A percentile compares a stretch with the other conserved stretches of the same genome.
Conservation (phyloP, 2,329 filamentous ascomycete species). For the Elsinoe ampelina region DNA sequence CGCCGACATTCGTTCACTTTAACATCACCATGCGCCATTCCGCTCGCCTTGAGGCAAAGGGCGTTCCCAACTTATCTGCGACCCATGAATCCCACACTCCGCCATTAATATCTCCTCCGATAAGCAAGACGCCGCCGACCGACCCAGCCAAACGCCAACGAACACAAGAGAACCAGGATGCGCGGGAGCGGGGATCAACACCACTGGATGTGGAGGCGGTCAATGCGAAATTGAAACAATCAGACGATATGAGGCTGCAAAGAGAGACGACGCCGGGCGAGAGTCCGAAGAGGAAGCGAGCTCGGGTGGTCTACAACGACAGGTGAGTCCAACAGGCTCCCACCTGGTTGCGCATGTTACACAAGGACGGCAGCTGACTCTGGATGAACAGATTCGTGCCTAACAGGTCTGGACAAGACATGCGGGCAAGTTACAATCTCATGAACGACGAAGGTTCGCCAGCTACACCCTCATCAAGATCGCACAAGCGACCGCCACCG, state of each 20-base stretch:
- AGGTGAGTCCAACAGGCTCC: slow-evolving; percentile 27
- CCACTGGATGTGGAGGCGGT: slow-evolving; percentile 51
- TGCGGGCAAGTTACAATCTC: slow-evolving; percentile 85
- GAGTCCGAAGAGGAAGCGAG: slow-evolving; percentile 60
- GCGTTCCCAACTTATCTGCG: slow-evolving; percentile 9
- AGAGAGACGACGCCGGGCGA: slow-evolving; percentile 54
- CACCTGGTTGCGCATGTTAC: background rate
- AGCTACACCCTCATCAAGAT: slow-evolving; percentile 68
- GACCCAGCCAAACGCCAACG: slow-evolving; percentile 38
- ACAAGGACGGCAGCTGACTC: background rate
- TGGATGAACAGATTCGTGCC: slow-evolving; percentile 72
- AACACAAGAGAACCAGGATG: slow-evolving; percentile 20
- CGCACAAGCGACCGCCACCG: slow-evolving; percentile 75
- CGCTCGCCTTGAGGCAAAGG: slow-evolving; percentile 11
- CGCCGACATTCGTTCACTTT: background rate
- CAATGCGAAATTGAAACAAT: slow-evolving; percentile 51
- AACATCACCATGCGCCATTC: slow-evolving; percentile 10
- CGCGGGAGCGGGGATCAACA: slow-evolving; percentile 35
- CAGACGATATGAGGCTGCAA: slow-evolving; percentile 49
- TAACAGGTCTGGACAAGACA: slow-evolving; percentile 82
- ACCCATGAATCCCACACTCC: slow-evolving; percentile 33
- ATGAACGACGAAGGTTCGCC: slow-evolving; percentile 89
- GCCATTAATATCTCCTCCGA: slow-evolving; percentile 45
- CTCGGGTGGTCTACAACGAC: slow-evolving; percentile 51
- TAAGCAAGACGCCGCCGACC: slow-evolving; percentile 52